Evolutionary conservation across 2,329 filamentous ascomycete species (phyloP), one percentile per base, ranked within the genome.

Genomic region (Fusarium acutatum): DNA sequence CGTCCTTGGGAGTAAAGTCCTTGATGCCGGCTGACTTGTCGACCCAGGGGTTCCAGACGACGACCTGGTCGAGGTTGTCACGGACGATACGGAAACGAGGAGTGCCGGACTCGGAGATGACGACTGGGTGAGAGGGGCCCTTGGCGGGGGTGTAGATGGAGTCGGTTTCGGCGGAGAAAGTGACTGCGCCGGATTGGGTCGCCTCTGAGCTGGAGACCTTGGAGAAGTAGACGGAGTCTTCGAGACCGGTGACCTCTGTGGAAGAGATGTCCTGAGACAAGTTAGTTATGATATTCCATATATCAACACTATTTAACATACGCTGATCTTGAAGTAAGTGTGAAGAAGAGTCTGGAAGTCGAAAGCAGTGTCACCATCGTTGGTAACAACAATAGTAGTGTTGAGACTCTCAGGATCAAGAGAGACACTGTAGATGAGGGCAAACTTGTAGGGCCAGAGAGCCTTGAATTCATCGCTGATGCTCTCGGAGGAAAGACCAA

Each of bases 1-100:
- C 96, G 60, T 95, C 93, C 80, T 97, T 93, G 56, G 96, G 96
- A 66, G 88, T 89, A 81, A 98, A 98, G 82, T 99, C 96, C 59
- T 86, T 91, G 84, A 97, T 97, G 10, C 88, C 88, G 77, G 91
- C 89, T 3, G 94, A 91, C 86, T 97, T 97, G 72, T 95, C 94
- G 44, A 88, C 87, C 95, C 96, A 98, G 4, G 96, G 96, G 83
- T 99, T 99, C 96, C 96, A 99, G 35, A 98, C 93, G 3, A 98
- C 96, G 22, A 96, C 91, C 75, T 98, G 94, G 71, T 89, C 89
- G 75, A 99, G 88, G 75, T 94, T 95, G 83, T 98, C 94, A 70
- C 96, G 90, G 44, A 92, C 89, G 62, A 98, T 87, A 67, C 91
- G 90, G 84, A 93, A 95, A 57, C 88, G 85, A 20, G 91, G 86